A percentile compares a stretch with the other conserved stretches of the same genome.
phyloP scores from a whole-genome alignment of 2,329 filamentous ascomycete species.

The Metarhizium guizhouense region DNA sequence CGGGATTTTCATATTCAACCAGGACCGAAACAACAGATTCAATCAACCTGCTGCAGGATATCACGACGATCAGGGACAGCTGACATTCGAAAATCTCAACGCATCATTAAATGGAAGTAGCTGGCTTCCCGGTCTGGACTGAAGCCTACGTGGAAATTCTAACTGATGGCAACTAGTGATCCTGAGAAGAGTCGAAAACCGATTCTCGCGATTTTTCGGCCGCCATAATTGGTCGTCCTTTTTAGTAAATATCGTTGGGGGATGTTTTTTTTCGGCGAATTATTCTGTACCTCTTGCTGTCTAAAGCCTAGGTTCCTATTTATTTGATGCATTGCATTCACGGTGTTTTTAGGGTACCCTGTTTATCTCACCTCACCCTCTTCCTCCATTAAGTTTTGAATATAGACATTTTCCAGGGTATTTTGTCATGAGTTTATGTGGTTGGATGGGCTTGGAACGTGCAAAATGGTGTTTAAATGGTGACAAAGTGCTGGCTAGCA shows the following conservation, averaged over 20 bases:
- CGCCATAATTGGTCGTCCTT: background rate
- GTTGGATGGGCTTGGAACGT: background rate
- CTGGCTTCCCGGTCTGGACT: slow-evolving; percentile 29
- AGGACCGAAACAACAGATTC: slow-evolving; percentile 10
- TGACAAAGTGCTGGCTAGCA: background rate
- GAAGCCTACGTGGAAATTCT: slow-evolving; percentile 2
- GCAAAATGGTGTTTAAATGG: background rate
- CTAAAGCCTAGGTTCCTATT: background rate
- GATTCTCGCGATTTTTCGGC: background rate
- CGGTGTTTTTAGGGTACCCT: too few species aligned
- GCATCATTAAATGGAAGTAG: slow-evolving; percentile 21
- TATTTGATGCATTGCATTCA: background rate
- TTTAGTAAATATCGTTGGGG: background rate
- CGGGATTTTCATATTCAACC: slow-evolving; percentile 21
- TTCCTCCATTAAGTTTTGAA: too few species aligned
- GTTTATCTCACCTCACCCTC: too few species aligned
- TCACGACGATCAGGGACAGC: slow-evolving; percentile 12
- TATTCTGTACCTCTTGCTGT: background rate
- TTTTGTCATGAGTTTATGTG: background rate
- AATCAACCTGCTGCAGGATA: slow-evolving; percentile 2
- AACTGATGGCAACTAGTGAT: background rate
- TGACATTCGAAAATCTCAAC: slow-evolving; percentile 22
- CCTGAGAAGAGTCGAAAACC: background rate
- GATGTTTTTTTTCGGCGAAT: background rate
- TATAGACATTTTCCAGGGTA: too few species aligned